Conservation (phyloP, 2,329 filamentous ascomycete genomes). For the Diaporthe nobilis region DNA sequence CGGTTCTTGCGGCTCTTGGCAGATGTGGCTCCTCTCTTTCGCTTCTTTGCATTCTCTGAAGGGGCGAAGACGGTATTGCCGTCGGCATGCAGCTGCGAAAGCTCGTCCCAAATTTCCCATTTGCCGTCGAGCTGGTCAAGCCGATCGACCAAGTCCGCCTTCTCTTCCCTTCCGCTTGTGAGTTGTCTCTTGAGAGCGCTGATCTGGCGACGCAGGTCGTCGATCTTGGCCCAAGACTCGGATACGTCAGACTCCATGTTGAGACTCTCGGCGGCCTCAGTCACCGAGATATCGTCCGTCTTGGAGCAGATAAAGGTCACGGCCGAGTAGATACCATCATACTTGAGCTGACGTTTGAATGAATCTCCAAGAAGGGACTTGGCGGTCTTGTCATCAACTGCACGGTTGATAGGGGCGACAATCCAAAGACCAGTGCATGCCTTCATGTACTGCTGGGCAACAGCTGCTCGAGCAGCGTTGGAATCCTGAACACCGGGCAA, state of each 20-base stretch:
- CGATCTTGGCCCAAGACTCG: neutral
- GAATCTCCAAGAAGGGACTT: conserved; percentile 4
- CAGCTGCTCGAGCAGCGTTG: conserved; percentile 13
- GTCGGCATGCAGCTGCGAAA: neutral
- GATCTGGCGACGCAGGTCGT: neutral
- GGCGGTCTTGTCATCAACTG: conserved; percentile 17
- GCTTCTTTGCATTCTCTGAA: neutral
- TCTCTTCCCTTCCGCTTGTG: neutral
- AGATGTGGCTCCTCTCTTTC: neutral
- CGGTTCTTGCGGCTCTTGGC: neutral
- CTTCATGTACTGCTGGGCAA: conserved; percentile 17
- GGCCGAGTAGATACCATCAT: conserved; percentile 9
- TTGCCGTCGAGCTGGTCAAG: neutral
- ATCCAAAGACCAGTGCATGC: neutral
- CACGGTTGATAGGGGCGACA: conserved; percentile 11
- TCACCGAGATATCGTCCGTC: conserved; percentile 1
- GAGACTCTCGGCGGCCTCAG: neutral
- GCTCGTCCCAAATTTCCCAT: neutral
- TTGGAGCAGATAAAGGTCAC: conserved; percentile 17
- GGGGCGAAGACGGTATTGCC: neutral
- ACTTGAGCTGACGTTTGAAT: conserved; percentile 12
- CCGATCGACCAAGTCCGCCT: conserved; percentile 1
- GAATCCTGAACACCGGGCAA: conserved; percentile 9
- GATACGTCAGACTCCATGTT: neutral
- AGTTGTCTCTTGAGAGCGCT: neutral